Percentiles rank a stretch among this genome's conserved stretches.
Conservation (phyloP, 495 filamentous ascomycete genomes). For the Podospora pseudopauciseta region DNA sequence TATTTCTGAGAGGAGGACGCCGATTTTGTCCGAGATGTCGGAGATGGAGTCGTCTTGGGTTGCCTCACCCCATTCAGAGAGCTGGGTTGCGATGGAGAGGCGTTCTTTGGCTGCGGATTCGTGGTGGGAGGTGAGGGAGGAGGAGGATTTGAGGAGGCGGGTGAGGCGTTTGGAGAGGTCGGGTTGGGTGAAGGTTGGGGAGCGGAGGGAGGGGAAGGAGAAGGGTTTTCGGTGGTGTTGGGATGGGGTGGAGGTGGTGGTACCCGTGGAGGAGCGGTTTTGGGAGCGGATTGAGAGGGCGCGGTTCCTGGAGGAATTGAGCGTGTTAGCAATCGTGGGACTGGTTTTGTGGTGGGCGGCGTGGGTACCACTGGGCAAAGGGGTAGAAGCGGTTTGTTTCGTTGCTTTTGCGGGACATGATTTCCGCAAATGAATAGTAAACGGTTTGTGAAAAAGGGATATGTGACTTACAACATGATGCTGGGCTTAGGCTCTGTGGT, state of each 20-base stretch:
- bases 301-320: conserved; percentile 49
- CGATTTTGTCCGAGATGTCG: conserved; percentile 90
- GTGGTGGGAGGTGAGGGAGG: conserved; percentile 76
- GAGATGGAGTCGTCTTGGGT: conserved; percentile 80
- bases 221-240: conserved; percentile 50
- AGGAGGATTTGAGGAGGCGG: conserved; percentile 89
- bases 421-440: neutral
- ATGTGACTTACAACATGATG: conserved; percentile 8
- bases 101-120: conserved; percentile 79
- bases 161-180: conserved; percentile 80
- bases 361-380: conserved; percentile 25
- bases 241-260: conserved; percentile 38
- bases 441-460: no score
- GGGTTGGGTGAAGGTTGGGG: conserved; percentile 71
- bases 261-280: conserved; percentile 32
- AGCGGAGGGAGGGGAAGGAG: conserved; percentile 77
- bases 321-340: no score
- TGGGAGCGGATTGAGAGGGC: conserved; percentile 46
- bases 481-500: neutral
- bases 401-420: conserved; percentile 29
- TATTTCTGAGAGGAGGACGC: conserved; percentile 83
- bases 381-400: conserved; percentile 24
- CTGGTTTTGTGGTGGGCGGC: no score
- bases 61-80: conserved; percentile 95
- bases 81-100: conserved; percentile 74